Base-by-base conservation (phyloP, 1,284 basidiomycete genomes). In the Heimioporus retisporus region DNA sequence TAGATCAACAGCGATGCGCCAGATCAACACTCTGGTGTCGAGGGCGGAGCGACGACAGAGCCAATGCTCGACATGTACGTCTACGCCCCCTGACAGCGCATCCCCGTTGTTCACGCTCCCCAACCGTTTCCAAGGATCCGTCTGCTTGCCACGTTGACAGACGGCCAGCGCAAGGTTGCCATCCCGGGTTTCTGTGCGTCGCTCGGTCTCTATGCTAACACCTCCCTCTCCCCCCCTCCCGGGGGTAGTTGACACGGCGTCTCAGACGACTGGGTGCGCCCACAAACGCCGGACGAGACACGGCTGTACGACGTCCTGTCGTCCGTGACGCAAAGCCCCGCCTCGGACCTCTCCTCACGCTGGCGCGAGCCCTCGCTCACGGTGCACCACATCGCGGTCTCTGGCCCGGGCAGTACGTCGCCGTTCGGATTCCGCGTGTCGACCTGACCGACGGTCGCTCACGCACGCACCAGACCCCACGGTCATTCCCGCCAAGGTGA, bases 11-110 rank as follows among this genome's bases (percentile, higher is more conserved):
- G 88, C 70, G 80, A 84, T 35, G 82, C 87, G 19, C 90, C 93
- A 0, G 96, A 97, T 74, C 82, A 94, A 55, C 96, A 97, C 78
- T 96, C 95, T 16, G 97, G 97, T 71, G 89, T 99, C 13, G 95
- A 98, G 73, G 97, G 97, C 50, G 97, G 97, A 35, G 93, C 90
- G 2, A 88, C 92, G 2, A 84, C 84, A 6, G 97, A 98, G 79
- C 96, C 96, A 0, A 97, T 98, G 94, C 85, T 92, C 60, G 96
- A 98, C 76, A 95, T 97, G 93, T 94, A 73, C 68, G 86, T 76
- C 35, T 35, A 35, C 35, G 35, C 35, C 35, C 8, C 35, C 35
- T 35, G 35, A 35, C 35, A 35, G 35, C 35, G 35, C n/a, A n/a
- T n/a, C n/a, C 43, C 59, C 50, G 65, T 69, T 64, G 63, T 66